A percentile compares a stretch with the other conserved stretches of the same genome.
These are phyloP conservation scores for Colletotrichum liaoningense DNA, from an alignment of 2,329 filamentous ascomycete genomes.

Conservation along the genomic window DNA sequence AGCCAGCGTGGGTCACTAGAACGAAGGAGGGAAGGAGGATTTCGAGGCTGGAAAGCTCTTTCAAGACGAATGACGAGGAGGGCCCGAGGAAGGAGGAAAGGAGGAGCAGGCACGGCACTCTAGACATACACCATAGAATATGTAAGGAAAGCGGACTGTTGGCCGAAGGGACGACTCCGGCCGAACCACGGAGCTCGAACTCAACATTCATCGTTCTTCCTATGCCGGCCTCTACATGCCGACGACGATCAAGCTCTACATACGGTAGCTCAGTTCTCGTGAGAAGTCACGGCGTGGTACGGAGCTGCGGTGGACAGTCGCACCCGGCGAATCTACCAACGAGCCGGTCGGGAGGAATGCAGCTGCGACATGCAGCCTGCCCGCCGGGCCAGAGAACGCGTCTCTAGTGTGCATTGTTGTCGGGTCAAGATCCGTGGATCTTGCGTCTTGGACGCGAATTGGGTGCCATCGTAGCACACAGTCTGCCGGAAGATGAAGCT, in stretches of 20 bases:
- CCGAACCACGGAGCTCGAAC: conserved; percentile 18
- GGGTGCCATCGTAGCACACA: conserved; percentile 19
- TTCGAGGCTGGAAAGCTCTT: conserved; percentile 23
- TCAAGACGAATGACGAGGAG: conserved; percentile 11
- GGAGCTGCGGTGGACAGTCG: conserved; percentile 33
- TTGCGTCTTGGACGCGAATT: conserved; percentile 24
- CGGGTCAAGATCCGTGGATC: conserved; percentile 29
- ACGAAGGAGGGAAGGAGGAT: conserved; percentile 30
- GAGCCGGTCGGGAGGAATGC: conserved; percentile 31
- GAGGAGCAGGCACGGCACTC: neutral
- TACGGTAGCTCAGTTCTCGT: conserved; percentile 6
- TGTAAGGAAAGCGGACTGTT: conserved; percentile 1
- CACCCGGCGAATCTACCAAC: conserved; percentile 33
- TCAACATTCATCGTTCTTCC: conserved; percentile 14
- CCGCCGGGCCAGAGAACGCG: conserved; percentile 15
- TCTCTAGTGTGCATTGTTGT: conserved; percentile 14
- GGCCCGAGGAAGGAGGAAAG: neutral
- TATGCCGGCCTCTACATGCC: neutral
- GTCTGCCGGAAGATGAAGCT: conserved; percentile 16
- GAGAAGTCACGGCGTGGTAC: conserved; percentile 28
- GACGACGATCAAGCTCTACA: conserved; percentile 24
- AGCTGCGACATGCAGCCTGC: conserved; percentile 19
- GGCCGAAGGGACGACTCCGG: conserved; percentile 13
- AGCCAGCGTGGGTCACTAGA: conserved; percentile 26
- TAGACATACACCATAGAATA: neutral